These are phyloP conservation scores for Aspergillus caelatus DNA, from an alignment of 2,329 filamentous ascomycete genomes.

Conservation along the genomic window DNA sequence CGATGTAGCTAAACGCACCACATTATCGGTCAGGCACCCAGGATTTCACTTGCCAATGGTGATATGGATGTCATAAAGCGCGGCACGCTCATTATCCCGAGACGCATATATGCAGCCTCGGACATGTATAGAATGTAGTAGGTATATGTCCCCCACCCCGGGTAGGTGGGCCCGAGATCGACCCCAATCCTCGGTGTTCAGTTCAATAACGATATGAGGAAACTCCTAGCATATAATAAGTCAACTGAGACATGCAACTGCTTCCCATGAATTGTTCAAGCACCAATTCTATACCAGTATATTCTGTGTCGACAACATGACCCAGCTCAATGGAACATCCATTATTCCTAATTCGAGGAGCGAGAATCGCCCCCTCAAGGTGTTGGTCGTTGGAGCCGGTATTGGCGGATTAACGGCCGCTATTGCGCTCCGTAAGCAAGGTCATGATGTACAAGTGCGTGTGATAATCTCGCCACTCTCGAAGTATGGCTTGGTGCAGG, in stretches of 20 bases:
- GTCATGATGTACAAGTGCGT: conserved; percentile 45
- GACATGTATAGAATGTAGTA: not conserved
- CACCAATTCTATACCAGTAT: not conserved
- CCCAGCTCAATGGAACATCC: not conserved
- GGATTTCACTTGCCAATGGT: not conserved
- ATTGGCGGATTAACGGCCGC: conserved; percentile 29
- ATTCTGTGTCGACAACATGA: not conserved
- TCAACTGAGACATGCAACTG: not conserved
- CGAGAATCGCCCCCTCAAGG: not conserved
- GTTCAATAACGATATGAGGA: not conserved
- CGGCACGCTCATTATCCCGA: not conserved
- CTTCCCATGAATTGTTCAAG: not conserved
- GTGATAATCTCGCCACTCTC: not conserved
- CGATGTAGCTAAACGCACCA: not conserved
- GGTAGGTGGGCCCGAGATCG: not conserved
- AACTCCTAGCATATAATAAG: not conserved
- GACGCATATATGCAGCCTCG: not conserved
- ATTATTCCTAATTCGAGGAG: not conserved
- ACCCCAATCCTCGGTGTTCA: not conserved
- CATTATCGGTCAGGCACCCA: not conserved
- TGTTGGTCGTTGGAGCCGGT: conserved; percentile 15
- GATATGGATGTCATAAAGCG: not conserved
- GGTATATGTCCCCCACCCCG: not conserved
- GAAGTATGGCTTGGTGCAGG: not conserved
- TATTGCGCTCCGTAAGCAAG: conserved; percentile 54